Conservation (phyloP, 106 monocot species). For the Alisma plantagoaquatica region DNA sequence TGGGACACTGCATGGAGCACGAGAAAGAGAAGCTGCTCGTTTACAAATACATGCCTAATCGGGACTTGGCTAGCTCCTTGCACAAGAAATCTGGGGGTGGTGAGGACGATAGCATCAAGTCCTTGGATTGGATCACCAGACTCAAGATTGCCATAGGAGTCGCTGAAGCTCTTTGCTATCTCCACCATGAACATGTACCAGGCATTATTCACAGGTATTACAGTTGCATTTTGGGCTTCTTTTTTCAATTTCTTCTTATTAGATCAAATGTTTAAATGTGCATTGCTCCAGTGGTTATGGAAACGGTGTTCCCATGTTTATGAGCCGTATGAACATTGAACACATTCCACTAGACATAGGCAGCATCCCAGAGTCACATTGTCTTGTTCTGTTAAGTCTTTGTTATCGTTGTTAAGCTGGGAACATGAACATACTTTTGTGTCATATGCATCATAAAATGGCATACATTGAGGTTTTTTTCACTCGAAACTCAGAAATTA, state of each 20-base stretch:
- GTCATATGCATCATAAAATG: no score
- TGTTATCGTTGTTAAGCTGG: no score
- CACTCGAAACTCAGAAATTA: no score
- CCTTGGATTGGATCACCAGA: conserved; percentile 85
- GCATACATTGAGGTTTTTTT: no score
- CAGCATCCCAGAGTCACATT: no score
- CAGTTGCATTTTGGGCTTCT: no score
- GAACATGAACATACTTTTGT: no score
- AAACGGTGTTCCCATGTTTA: not conserved
- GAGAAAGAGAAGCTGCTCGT: conserved; percentile 71
- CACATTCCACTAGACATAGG: not conserved
- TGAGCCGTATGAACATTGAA: not conserved
- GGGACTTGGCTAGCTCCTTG: conserved; percentile 43
- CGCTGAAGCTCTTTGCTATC: conserved; percentile 61
- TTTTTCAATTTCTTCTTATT: not conserved
- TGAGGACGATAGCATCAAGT: conserved; percentile 51
- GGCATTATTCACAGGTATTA: conserved; percentile 77
- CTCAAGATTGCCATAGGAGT: conserved; percentile 80
- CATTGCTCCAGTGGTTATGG: not conserved
- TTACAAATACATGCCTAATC: conserved; percentile 48
- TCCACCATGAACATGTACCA: conserved; percentile 57
- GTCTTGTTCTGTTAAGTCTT: no score
- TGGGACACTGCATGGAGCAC: conserved; percentile 52
- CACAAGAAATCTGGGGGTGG: conserved; percentile 27
- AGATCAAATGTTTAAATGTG: not conserved